Conservation (phyloP, 352 stramenopile genomes). For the Pythium chondricola region DNA sequence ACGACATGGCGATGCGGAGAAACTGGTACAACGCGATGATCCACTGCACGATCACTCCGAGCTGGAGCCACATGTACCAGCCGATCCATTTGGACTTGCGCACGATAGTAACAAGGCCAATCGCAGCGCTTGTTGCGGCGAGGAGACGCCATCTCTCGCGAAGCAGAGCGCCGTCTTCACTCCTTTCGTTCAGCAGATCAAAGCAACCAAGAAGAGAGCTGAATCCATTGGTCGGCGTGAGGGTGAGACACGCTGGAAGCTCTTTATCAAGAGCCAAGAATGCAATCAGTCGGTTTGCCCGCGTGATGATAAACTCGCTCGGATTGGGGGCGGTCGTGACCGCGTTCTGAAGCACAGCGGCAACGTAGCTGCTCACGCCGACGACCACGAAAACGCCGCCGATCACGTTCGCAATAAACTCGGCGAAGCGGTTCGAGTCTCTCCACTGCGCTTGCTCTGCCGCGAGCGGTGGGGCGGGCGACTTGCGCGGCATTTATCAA, state of each 20-base stretch:
- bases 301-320: conserved; percentile 18
- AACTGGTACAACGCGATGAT: conserved; percentile 62
- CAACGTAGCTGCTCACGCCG: conserved; percentile 32
- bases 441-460: conserved; percentile 55
- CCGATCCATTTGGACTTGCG: conserved; percentile 63
- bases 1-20: conserved; percentile 46
- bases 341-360: conserved; percentile 20
- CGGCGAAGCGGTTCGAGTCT: conserved; percentile 47
- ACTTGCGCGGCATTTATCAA: not conserved
- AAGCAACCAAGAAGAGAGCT: too few species aligned
- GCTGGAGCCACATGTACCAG: conserved; percentile 49
- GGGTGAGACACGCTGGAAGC: too few species aligned
- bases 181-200: too few species aligned
- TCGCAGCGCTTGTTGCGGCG: too few species aligned
- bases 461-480: too few species aligned
- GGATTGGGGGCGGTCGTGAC: conserved; percentile 28
- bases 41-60: conserved; percentile 59
- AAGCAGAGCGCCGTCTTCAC: too few species aligned
- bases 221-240: too few species aligned
- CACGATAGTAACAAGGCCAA: too few species aligned
- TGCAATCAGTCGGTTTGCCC: too few species aligned
- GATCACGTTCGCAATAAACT: conserved; percentile 58
- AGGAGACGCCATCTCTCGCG: too few species aligned
- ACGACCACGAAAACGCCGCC: conserved; percentile 42
- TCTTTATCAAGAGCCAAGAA: too few species aligned